phyloP scores from a whole-genome alignment of 2,329 filamentous ascomycete genomes.

The Cadophora sp. region DNA sequence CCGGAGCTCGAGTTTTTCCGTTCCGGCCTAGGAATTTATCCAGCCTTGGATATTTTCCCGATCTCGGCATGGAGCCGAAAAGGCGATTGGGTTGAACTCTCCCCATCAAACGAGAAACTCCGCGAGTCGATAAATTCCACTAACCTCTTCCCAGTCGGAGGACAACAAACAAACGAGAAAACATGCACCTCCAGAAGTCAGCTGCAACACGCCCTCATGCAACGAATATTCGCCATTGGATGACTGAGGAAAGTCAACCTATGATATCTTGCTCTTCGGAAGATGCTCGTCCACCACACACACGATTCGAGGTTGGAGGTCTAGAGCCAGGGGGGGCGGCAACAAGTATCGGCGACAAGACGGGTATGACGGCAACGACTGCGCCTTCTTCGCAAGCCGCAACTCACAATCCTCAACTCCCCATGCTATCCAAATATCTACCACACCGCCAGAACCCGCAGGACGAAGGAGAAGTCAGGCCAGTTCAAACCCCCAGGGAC shows the following conservation, averaged over 20 bases:
- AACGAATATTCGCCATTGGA: not conserved
- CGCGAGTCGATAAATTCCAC: not conserved
- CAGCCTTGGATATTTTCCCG: not conserved
- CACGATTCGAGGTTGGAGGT: conserved; percentile 2
- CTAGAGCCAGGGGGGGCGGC: not conserved
- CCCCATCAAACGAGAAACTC: not conserved
- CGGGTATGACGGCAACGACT: conserved; percentile 20
- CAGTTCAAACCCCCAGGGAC: not conserved
- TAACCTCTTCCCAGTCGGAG: not conserved
- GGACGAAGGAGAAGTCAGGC: not conserved
- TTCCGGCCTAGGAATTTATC: not conserved
- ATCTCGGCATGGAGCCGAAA: too few relatives aligned
- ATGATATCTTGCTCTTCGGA: not conserved
- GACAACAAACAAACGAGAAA: conserved; percentile 4
- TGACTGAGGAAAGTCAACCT: not conserved
- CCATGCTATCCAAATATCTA: not conserved
- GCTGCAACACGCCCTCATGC: not conserved
- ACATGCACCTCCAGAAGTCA: not conserved
- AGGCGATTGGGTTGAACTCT: not conserved
- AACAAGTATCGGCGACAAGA: conserved; percentile 13
- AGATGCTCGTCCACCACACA: not conserved
- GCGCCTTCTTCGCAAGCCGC: not conserved
- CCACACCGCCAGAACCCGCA: not conserved
- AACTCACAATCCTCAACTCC: not conserved
- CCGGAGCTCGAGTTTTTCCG: not conserved